Evolutionary conservation across 169 alveolate genomes (phyloP).

Genomic region (Plasmodium gallinaceum): DNA sequence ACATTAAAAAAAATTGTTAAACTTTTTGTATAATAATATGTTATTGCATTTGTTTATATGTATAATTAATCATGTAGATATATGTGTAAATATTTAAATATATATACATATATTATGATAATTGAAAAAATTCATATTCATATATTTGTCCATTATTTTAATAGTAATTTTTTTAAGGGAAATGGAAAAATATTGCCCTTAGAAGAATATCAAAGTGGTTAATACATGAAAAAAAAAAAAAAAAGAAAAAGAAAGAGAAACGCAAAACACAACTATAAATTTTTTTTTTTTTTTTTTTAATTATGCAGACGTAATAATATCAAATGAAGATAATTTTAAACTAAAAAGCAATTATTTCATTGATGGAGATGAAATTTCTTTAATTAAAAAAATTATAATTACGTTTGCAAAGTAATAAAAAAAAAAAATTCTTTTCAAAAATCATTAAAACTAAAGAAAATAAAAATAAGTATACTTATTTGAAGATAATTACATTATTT

Average conservation of each 20-base stretch:
- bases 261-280: background rate
- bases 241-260: background rate
- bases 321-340: conserved; percentile 33
- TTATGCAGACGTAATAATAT: conserved; percentile 28
- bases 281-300: background rate
- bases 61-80: too few relatives aligned
- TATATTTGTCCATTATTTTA: conserved; percentile 10
- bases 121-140: background rate
- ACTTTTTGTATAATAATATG: too few relatives aligned
- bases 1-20: background rate
- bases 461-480: background rate
- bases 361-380: conserved; percentile 23
- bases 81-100: too few relatives aligned
- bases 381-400: conserved; percentile 38
- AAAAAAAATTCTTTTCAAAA: background rate
- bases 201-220: conserved; percentile 69
- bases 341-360: conserved; percentile 34
- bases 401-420: conserved; percentile 38
- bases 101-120: background rate
- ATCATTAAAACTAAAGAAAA: background rate
- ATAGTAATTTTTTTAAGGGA: conserved; percentile 68
- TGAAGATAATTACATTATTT: background rate
- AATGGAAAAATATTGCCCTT: conserved; percentile 47
- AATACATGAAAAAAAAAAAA: background rate
- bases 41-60: background rate